Evolutionary conservation across 352 stramenopile species (phyloP), one percentile per base, ranked within the genome.

Genomic region (Phytophthora constricta): DNA sequence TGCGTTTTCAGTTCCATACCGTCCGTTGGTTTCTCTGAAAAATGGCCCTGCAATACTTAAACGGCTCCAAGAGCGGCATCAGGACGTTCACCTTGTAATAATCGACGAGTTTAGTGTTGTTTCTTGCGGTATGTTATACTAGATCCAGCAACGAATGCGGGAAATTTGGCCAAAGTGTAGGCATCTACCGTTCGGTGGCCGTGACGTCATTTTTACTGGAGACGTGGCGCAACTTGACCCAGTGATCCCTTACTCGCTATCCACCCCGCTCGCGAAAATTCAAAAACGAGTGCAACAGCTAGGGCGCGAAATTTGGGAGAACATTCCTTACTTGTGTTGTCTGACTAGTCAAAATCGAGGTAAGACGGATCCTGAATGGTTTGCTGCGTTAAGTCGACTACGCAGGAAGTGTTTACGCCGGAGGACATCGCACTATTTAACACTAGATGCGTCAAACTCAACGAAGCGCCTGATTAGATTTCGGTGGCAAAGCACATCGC

Each of bases 371-470:
- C 31, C 31, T 37, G 31, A 37, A 11, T 37, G 31, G 31, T 37
- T 37, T 37, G 9, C 23, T 16, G 25, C 39, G 14, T 42, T 52
- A 11, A 23, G 27, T 10, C 3, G 53, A 4, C 13, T 61, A 10
- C 25, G 53, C 27, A 2, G 27, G 23, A 61, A 45, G 3, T 43
- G 7, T 39, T 39, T 0, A 61, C 53, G 5, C 7, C 50, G 17
- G 14, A 43, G 10, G 26, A 61, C 9, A 31, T 60, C 42, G 26
- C 46, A 42, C 27, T 60, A 0, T 60, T 60, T 31, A 43, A 60
- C 17, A 39, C 25, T 31, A 50, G 53, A 28, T 52, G 19, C 26
- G n/a, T 5, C n/a, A 41, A 19, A 8, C 10, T 27, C 27, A 33
- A 25, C 11, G 33, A 45, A 4, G 51, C 51, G 51, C 41, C 53